Conservation (phyloP, 176 grass and related monocot species). For the Olyra latifolia region DNA sequence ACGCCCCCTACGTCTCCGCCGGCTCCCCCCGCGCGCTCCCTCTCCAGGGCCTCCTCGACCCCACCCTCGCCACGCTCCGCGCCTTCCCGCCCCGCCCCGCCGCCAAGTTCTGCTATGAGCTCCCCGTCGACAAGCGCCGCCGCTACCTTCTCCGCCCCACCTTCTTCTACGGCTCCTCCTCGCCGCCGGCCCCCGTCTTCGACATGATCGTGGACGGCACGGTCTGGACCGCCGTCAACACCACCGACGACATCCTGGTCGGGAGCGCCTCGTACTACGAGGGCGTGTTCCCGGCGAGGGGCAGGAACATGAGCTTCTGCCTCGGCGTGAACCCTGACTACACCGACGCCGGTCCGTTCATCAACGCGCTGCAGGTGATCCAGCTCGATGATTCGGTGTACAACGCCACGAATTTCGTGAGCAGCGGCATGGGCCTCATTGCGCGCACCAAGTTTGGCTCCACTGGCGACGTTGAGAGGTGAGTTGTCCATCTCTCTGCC, state of each 20-base stretch:
- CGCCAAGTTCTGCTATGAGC: slow-evolving; percentile 77
- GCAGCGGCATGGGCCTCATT: slow-evolving; percentile 79
- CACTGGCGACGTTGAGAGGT: slow-evolving; percentile 61
- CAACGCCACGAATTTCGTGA: slow-evolving; percentile 67
- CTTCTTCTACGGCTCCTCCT: slow-evolving; percentile 60
- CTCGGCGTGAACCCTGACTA: slow-evolving; percentile 66
- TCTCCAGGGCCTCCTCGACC: slow-evolving; percentile 48
- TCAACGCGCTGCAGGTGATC: slow-evolving; percentile 81
- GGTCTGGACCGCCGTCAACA: slow-evolving; percentile 84
- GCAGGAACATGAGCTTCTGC: slow-evolving; percentile 64
- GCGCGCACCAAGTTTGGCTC: slow-evolving; percentile 85
- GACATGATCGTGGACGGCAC: slow-evolving; percentile 84
- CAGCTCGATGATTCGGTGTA: slow-evolving; percentile 76
- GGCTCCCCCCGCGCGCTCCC: slow-evolving; percentile 38
- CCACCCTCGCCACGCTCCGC: slow-evolving; percentile 70
- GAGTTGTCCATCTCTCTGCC: neutral
- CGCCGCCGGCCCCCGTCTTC: slow-evolving; percentile 53
- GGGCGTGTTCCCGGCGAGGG: slow-evolving; percentile 66
- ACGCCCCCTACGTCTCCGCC: slow-evolving; percentile 42
- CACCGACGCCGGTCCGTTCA: slow-evolving; percentile 68
- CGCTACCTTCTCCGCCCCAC: slow-evolving; percentile 86
- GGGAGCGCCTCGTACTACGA: slow-evolving; percentile 84
- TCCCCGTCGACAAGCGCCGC: slow-evolving; percentile 43
- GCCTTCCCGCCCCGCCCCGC: slow-evolving; percentile 43
- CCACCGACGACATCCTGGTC: slow-evolving; percentile 54